Conservation (phyloP, 2,329 filamentous ascomycete species). For the Penicillium sp. region DNA sequence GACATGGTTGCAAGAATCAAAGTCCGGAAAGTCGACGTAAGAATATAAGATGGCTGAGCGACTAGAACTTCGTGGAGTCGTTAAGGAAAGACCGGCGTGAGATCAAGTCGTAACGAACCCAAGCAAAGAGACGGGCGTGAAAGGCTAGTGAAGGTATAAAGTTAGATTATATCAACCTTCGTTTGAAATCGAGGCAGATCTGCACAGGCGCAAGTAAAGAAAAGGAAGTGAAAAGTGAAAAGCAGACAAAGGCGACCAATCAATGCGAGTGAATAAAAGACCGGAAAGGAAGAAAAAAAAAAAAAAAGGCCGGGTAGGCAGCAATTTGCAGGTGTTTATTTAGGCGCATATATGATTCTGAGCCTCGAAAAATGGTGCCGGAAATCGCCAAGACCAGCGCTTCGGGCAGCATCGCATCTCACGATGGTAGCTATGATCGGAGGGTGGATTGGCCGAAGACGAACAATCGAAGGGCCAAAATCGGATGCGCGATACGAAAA, state of each 20-base stretch:
- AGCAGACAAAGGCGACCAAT: not conserved
- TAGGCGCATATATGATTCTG: slow-evolving; percentile 4
- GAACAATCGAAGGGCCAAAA: not conserved
- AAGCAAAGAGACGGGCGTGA: slow-evolving; percentile 19
- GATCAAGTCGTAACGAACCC: slow-evolving; percentile 28
- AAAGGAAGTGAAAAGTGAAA: slow-evolving; percentile 7
- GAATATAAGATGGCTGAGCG: slow-evolving; percentile 29
- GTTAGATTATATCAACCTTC: slow-evolving; percentile 10
- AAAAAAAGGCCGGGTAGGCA: slow-evolving; percentile 5
- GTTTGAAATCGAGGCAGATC: not conserved
- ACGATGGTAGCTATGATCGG: not conserved
- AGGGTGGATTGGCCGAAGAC: not conserved
- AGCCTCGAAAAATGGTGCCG: slow-evolving; percentile 7
- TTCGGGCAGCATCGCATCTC: slow-evolving; percentile 2
- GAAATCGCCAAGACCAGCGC: slow-evolving; percentile 11
- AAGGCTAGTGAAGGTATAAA: slow-evolving; percentile 16
- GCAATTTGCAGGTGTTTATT: not conserved
- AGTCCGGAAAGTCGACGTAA: slow-evolving; percentile 21
- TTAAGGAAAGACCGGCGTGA: slow-evolving; percentile 33
- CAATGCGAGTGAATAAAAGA: not conserved
- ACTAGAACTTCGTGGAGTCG: slow-evolving; percentile 35
- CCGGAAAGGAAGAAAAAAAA: not conserved
- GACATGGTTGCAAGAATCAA: slow-evolving; percentile 47
- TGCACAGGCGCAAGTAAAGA: slow-evolving; percentile 14
- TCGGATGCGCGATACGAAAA: slow-evolving; percentile 7